Evolutionary conservation across 73 alveolate genomes (phyloP).

Genomic region (Paramecium primaurelia): DNA sequence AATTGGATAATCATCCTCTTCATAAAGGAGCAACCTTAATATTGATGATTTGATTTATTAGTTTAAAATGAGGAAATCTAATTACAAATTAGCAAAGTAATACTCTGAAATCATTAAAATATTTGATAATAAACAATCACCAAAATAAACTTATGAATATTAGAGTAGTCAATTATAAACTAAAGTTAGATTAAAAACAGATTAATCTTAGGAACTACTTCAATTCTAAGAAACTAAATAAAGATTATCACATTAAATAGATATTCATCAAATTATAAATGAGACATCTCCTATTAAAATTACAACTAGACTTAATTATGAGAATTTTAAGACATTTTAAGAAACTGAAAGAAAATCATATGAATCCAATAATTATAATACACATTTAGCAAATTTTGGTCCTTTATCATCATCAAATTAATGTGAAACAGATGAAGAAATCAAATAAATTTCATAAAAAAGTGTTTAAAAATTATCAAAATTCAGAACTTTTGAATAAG

Average conservation of each 20-base stretch:
- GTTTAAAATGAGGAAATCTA: not conserved
- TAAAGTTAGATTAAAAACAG: not conserved
- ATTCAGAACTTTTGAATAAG: not conserved
- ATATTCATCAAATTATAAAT: not conserved
- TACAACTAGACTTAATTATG: not conserved
- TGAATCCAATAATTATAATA: not conserved
- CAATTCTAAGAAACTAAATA: not conserved
- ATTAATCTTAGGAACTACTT: not conserved
- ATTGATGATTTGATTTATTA: constrained; percentile 2
- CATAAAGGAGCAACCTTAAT: not conserved
- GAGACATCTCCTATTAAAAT: constrained; percentile 27
- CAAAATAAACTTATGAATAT: not conserved
- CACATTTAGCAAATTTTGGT: not conserved
- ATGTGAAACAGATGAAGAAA: constrained; percentile 13
- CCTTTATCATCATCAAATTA: not conserved
- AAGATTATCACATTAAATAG: not conserved
- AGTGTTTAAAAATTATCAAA: not conserved
- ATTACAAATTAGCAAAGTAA: not conserved
- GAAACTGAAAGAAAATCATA: not conserved
- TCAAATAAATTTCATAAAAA: not conserved
- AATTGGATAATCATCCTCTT: not conserved
- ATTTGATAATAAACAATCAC: not conserved
- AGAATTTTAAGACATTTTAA: not conserved
- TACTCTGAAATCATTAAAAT: constrained; percentile 6
- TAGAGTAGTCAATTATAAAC: not conserved